Evolutionary conservation across 1,139 yeast genomes (phyloP).

Genomic region (Yamadazyma epiphylla): DNA sequence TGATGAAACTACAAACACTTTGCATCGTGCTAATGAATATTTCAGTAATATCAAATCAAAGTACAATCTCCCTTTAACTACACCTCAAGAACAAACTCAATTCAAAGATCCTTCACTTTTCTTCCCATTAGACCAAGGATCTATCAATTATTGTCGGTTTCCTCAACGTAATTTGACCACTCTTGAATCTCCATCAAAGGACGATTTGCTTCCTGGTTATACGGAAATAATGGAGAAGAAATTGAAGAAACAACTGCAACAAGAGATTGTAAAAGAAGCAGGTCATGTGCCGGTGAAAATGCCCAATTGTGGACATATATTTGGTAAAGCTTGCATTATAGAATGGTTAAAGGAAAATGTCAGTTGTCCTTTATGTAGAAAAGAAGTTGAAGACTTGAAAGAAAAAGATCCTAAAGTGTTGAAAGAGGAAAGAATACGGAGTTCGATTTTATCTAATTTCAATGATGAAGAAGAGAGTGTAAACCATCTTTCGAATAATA

Average conservation of each 20-base stretch:
- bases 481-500: constrained; percentile 23
- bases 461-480: constrained; percentile 17
- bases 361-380: constrained; percentile 45
- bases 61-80: constrained; percentile 1
- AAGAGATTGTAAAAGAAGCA: constrained; percentile 8
- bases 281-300: constrained; percentile 40
- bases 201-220: constrained; percentile 32
- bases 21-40: constrained; percentile 1
- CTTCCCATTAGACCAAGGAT: constrained; percentile 35
- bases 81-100: constrained; percentile 5
- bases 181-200: constrained; percentile 19
- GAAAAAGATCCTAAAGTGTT: constrained; percentile 19
- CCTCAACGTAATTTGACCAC: constrained; percentile 30
- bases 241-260: constrained; percentile 10
- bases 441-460: constrained; percentile 7
- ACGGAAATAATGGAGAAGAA: constrained; percentile 13
- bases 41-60: background rate
- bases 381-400: constrained; percentile 33
- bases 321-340: constrained; percentile 40
- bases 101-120: constrained; percentile 39
- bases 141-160: constrained; percentile 26
- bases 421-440: constrained; percentile 13
- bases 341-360: constrained; percentile 42
- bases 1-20: constrained; percentile 6
- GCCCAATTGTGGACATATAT: constrained; percentile 41